Conservation (phyloP, 1,284 basidiomycete species). For the Marasmius tenuissimus region DNA sequence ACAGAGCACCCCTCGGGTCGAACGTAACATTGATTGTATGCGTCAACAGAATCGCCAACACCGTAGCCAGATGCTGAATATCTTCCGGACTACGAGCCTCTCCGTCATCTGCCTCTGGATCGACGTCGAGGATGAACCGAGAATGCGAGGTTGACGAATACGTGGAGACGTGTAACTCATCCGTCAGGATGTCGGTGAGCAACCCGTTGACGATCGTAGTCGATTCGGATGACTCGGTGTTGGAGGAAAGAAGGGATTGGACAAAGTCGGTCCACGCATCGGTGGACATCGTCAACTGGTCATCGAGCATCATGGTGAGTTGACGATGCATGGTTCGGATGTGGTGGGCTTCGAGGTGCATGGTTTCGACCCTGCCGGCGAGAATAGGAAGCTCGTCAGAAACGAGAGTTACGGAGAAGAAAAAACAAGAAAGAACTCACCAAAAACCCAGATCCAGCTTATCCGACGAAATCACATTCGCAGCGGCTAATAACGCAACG, state of each 20-base stretch:
- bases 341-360: constrained; percentile 1
- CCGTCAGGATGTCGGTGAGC: background rate
- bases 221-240: background rate
- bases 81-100: background rate
- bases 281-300: background rate
- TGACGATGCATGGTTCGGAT: constrained; percentile 1
- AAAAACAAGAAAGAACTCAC: background rate
- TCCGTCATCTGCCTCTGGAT: background rate
- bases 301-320: background rate
- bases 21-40: constrained; percentile 1
- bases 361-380: background rate
- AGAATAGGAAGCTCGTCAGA: too few relatives aligned
- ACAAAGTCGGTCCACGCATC: background rate
- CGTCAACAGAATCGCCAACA: background rate
- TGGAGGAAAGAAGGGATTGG: background rate
- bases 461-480: background rate
- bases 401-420: too few relatives aligned
- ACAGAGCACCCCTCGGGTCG: background rate
- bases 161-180: background rate
- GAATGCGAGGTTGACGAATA: too few relatives aligned
- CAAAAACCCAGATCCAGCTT: background rate
- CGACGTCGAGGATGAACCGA: background rate
- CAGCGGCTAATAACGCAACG: background rate
- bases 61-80: background rate
- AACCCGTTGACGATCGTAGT: too few relatives aligned